phyloP scores from a whole-genome alignment of 495 filamentous ascomycete genomes.

The Amphirosellinia nigrospora region DNA sequence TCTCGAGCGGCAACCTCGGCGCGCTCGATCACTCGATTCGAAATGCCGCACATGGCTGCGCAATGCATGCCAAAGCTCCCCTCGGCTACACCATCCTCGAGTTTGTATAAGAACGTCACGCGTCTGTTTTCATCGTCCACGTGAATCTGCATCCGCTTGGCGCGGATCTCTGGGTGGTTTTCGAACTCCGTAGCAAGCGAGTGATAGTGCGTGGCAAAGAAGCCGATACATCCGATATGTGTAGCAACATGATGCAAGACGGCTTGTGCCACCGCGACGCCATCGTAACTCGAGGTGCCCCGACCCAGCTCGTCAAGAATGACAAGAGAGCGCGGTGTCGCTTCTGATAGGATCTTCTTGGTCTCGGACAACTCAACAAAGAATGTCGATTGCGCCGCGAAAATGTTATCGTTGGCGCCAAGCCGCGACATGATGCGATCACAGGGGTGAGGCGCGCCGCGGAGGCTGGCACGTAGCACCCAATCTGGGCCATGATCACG shows the following conservation, averaged over 20 bases:
- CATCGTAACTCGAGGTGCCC: slow-evolving; percentile 92
- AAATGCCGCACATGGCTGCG: slow-evolving; percentile 96
- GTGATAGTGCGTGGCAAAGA: slow-evolving; percentile 99
- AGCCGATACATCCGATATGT: slow-evolving; percentile 90
- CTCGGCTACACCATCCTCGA: slow-evolving; percentile 94
- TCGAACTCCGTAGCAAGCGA: slow-evolving; percentile 89
- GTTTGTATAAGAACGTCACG: slow-evolving; percentile 93
- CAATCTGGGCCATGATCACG: slow-evolving; percentile 98
- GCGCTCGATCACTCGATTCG: slow-evolving; percentile 77
- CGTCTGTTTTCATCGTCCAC: slow-evolving; percentile 84
- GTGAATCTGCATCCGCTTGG: slow-evolving; percentile 89
- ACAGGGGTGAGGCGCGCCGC: slow-evolving; percentile 85
- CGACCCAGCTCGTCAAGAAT: slow-evolving; percentile 98
- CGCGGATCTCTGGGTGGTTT: slow-evolving; percentile 81
- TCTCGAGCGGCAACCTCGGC: slow-evolving; percentile 90
- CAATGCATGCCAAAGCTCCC: slow-evolving; percentile 99
- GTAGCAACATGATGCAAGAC: slow-evolving; percentile 94
- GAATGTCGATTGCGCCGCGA: slow-evolving; percentile 97
- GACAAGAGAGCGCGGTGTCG: slow-evolving; percentile 91
- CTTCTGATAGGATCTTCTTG: slow-evolving; percentile 96
- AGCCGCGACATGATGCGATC: slow-evolving; percentile 99
- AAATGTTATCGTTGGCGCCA: slow-evolving; percentile 98
- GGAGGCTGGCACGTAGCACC: slow-evolving; percentile 85
- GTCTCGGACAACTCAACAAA: slow-evolving; percentile 98
- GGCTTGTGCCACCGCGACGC: slow-evolving; percentile 94